These are phyloP conservation scores for Calocera cornea DNA, from an alignment of 768 basidiomycete species.

Conservation along the genomic window DNA sequence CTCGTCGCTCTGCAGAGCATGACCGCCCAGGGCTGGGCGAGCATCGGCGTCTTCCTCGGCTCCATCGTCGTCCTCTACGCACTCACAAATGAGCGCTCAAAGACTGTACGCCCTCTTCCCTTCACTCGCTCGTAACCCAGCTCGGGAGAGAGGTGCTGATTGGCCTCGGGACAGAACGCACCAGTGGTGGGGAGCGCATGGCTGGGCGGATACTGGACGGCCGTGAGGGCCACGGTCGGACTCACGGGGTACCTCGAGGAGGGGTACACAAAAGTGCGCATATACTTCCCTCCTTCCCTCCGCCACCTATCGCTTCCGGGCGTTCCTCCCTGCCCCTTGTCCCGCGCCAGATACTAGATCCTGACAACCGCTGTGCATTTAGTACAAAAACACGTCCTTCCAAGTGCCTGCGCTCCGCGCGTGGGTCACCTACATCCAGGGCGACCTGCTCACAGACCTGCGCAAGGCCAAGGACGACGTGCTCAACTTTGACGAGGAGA, in stretches of 20 bases:
- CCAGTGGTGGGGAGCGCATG: neutral
- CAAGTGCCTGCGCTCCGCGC: neutral
- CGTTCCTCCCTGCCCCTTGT: too few species aligned
- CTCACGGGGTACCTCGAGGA: neutral
- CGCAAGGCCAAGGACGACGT: neutral
- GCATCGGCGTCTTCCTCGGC: too few species aligned
- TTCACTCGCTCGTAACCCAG: neutral
- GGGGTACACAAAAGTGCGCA: neutral
- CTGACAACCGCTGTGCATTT: neutral
- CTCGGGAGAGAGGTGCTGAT: neutral
- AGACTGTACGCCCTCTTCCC: neutral
- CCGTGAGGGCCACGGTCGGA: neutral
- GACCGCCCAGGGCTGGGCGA: too few species aligned
- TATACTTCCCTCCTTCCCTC: too few species aligned
- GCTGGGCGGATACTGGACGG: neutral
- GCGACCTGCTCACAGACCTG: neutral
- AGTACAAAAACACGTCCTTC: neutral
- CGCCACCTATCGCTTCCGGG: too few species aligned
- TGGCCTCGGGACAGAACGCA: neutral
- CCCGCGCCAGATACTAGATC: neutral
- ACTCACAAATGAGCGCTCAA: neutral
- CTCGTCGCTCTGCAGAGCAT: conserved; percentile 7
- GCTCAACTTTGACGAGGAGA: neutral
- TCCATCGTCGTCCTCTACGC: too few species aligned
- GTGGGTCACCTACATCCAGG: neutral